Base-by-base conservation (phyloP, 768 basidiomycete genomes). In the Lactifluus piperatus region DNA sequence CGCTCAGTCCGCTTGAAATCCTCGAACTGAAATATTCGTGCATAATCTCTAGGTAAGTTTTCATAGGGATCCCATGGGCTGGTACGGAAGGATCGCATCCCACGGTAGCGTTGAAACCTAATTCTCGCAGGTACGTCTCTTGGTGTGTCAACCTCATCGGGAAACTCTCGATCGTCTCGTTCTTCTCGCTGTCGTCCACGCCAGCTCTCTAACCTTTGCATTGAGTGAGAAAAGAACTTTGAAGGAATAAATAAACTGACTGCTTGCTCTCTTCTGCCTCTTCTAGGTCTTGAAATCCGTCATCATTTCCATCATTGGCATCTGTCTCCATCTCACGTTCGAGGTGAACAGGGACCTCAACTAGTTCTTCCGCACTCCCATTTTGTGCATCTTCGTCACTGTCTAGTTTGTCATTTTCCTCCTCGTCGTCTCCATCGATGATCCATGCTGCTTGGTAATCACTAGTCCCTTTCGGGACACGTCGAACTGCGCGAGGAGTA, bases 381-480 rank as follows among this genome's bases (percentile, higher is more conserved):
- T 81, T 80, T 43, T 74, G 74, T 55, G 68, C 72, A 5, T 67
- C 69, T 7, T 57, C 72, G 8, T 66, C 67, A n/a, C 69, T 69
- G 22, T 65, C 70, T 27, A 66, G 68, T 16, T 58, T 69, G 5
- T 68, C 71, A 27, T 67, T 69, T 0, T 70, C 75, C 5, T 73
- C 77, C 8, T 76, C 77, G 6, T 79, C 77, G 4, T 79, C 81
- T 54, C 90, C 89, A 57, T 97, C 94, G 24, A 92, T 72, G 59
- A 98, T 92, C 95, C 95, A 98, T 2, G 94, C 83, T 1, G 95
- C 94, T 70, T 98, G 95, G 69, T 98, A 98, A 66, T 91, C 86
- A 72, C 91, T 95, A 76, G 91, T 97, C 2, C 94, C 94, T 72
- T 94, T 95, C 2, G 94, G 95, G 47, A 97, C 81, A 50, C 83